Percentiles rank a stretch among this genome's conserved stretches.
Conservation (phyloP, 2,329 filamentous ascomycete species). For the Epichloe gansuensis region DNA sequence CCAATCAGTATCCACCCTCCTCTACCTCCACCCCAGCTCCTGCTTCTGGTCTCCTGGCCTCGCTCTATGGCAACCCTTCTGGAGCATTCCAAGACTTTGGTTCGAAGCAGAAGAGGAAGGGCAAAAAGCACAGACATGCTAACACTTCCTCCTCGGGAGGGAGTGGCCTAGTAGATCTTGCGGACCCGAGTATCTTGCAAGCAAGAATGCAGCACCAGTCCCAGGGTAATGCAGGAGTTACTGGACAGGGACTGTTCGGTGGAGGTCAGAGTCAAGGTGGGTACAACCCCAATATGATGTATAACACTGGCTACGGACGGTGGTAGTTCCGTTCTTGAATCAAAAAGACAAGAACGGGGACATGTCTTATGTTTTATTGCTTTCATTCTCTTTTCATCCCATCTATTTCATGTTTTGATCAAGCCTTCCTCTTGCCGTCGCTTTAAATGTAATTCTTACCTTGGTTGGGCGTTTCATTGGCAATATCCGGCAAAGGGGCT, state of each 20-base stretch:
- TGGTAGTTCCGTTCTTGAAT: conserved; percentile 38
- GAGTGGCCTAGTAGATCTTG: conserved; percentile 99
- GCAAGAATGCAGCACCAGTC: conserved; percentile 87
- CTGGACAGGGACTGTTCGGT: conserved; percentile 68
- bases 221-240: conserved; percentile 70
- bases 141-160: conserved; percentile 99
- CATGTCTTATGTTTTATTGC: conserved; percentile 10
- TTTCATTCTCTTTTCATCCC: conserved; percentile 8
- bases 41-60: conserved; percentile 81
- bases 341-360: neutral
- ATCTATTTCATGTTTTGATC: conserved; percentile 9
- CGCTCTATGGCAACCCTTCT: conserved; percentile 79
- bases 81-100: conserved; percentile 83
- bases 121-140: conserved; percentile 99
- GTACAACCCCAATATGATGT: conserved; percentile 84
- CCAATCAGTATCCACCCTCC: conserved; percentile 75
- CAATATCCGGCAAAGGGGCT: conserved; percentile 12
- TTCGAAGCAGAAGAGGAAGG: conserved; percentile 99
- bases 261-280: conserved; percentile 86
- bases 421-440: conserved; percentile 10
- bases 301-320: conserved; percentile 56
- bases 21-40: conserved; percentile 72
- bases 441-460: conserved; percentile 9
- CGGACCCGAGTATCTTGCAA: conserved; percentile 99
- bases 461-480: conserved; percentile 17